A percentile compares a stretch with the other conserved stretches of the same genome.
phyloP scores from a whole-genome alignment of 371 early-diverging fungal genomes.

The Enterospora canceri region DNA sequence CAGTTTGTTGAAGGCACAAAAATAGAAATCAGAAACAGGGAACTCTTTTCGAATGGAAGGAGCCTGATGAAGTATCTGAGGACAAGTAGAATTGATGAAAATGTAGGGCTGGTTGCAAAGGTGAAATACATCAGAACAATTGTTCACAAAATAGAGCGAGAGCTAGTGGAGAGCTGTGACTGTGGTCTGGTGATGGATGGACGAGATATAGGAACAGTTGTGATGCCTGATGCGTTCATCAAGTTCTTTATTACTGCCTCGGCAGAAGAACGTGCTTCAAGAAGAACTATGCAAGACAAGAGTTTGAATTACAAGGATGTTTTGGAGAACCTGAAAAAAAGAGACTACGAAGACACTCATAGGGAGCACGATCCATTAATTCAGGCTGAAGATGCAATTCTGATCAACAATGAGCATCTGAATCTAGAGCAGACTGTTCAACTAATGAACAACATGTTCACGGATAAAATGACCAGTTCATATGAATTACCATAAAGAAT shows the following conservation, averaged over 20 bases:
- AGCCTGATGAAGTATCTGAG: conserved; percentile 64
- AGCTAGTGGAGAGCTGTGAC: conserved; percentile 52
- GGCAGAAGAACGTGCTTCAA: conserved; percentile 63
- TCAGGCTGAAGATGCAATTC: conserved; percentile 67
- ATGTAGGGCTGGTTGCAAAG: conserved; percentile 63
- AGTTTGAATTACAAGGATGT: conserved; percentile 33
- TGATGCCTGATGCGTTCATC: conserved; percentile 72
- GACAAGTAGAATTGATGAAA: conserved; percentile 60
- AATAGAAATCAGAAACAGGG: conserved; percentile 11
- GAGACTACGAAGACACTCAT: conserved; percentile 67
- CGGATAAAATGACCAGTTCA: conserved; percentile 59
- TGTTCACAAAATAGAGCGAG: conserved; percentile 61
- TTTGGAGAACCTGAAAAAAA: conserved; percentile 44
- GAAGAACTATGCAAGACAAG: conserved; percentile 62
- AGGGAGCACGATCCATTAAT: conserved; percentile 66
- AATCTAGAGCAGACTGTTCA: conserved; percentile 66
- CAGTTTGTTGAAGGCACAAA: conserved; percentile 11
- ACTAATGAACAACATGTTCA: conserved; percentile 56
- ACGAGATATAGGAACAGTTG: conserved; percentile 73
- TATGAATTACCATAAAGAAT: not conserved
- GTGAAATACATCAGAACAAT: conserved; percentile 60
- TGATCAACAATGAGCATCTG: conserved; percentile 65
- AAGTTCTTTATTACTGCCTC: conserved; percentile 72
- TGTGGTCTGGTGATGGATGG: conserved; percentile 77
- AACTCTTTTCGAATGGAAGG: conserved; percentile 59